Base-by-base conservation (phyloP, 164 flowering plant genomes). In the Warburgia ugandensis region DNA sequence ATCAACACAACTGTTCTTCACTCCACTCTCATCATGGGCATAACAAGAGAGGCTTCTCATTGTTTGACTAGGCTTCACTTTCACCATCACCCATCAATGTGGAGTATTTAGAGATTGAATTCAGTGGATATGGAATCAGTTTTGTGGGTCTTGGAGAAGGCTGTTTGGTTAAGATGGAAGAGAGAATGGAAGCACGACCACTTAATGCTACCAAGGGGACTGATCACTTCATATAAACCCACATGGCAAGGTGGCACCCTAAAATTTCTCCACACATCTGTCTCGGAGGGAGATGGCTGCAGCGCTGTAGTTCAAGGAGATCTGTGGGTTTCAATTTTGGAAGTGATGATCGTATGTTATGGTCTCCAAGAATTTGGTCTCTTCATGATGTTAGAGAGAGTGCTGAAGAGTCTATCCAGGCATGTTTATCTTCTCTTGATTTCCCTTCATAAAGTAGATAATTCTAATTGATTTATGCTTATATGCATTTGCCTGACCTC, bases 191-290 rank as follows among this genome's bases (percentile, higher is more conserved):
- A 81, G 79, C 38, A 17, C 56, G 12, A 80, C 83, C 21, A 80
- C 32, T 1, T 86, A 43, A 74, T 84, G 86, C 68, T 83, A 5
- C 90, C 95, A 0, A 72, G 73, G 47, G 95, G 84, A 10, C 52
- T 90, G 48, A 71, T 90, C 47, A 84, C 95, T 0, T 86, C 97
- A 0, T 90, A 78, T 64, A 90, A 84, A 68, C 72, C 86, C 29
- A 80, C 86, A 90, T 90, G 97, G 97, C 97, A 90, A 33, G 90
- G 94, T 0, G 78, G 79, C 51, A 59, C 62, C 1, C 27, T 78
- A 16, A 95, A 90, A 58, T 39, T 86, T 45, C 73, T 90, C 35
- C 94, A 86, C 48, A 80, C 94, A 4, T 55, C 56, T 0, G 94
- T 90, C 32, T 68, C 77, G 0, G 71, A 77, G 33, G 77, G 63